Evolutionary conservation across 345 rosid genomes (phyloP).

Genomic region (Reutealis trisperma): DNA sequence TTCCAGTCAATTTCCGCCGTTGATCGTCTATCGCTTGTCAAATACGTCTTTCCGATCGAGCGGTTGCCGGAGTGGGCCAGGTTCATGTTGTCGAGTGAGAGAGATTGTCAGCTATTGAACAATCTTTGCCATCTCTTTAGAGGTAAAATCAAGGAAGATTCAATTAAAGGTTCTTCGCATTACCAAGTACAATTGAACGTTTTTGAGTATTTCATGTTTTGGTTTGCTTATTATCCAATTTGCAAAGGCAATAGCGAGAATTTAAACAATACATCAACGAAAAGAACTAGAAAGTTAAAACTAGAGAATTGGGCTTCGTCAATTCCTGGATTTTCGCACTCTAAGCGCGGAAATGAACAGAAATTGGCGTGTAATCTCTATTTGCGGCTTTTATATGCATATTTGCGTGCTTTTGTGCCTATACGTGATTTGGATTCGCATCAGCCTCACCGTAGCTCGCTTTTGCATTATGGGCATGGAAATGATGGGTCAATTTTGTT

Average conservation of each 20-base stretch:
- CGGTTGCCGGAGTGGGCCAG: conserved; percentile 79
- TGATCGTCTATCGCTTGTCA: conserved; percentile 68
- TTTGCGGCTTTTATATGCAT: conserved; percentile 61
- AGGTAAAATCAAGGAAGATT: conserved; percentile 62
- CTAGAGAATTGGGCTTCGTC: conserved; percentile 69
- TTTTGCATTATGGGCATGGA: conserved; percentile 66
- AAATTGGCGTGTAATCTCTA: conserved; percentile 66
- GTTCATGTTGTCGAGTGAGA: conserved; percentile 52
- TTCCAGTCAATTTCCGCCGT: conserved; percentile 66
- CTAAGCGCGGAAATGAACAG: conserved; percentile 53
- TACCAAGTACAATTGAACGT: conserved; percentile 66
- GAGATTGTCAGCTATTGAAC: conserved; percentile 44
- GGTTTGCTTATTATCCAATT: conserved; percentile 91
- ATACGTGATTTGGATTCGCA: conserved; percentile 51
- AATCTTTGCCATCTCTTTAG: conserved; percentile 61
- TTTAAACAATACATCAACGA: conserved; percentile 31
- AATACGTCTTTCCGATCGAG: conserved; percentile 77
- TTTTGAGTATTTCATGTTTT: conserved; percentile 83
- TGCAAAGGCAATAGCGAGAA: conserved; percentile 65
- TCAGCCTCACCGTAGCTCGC: conserved; percentile 76
- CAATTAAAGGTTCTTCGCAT: conserved; percentile 46
- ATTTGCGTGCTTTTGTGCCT: conserved; percentile 82
- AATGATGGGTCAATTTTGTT: conserved; percentile 56
- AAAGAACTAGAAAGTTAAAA: conserved; percentile 49
- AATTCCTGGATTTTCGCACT: conserved; percentile 55